Evolutionary conservation across 2,329 filamentous ascomycete species (phyloP), one percentile per base, ranked within the genome.

Genomic region (Cercospora zeina): DNA sequence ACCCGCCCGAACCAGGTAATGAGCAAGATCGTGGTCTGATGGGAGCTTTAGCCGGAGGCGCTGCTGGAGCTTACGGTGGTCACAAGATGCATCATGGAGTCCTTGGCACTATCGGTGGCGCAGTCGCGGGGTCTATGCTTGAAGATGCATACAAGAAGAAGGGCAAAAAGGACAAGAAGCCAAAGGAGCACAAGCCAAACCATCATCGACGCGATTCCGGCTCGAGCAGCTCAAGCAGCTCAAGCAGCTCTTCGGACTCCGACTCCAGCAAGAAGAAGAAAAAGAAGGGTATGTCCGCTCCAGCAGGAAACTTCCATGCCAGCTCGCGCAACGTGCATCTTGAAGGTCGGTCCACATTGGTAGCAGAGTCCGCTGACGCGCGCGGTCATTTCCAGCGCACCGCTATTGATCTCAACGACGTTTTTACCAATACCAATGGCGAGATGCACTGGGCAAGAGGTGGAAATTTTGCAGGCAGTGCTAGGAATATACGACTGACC

Each of bases 91-190:
- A 81, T 21, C 82, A 85, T 65, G 82, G 82, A 4, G 70, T 87
- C n/a, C 68, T 87, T 2, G 85, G 85, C 13, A 81, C 83, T 1
- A 69, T 87, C 42, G 82, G 82, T 9, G 84, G 84, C 49, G 84
- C 83, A 0, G 75, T 87, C 13, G 68, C 81, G 1, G 84, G 84
- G 1, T 80, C 77, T 68, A 81, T 84, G 66, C 68, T 85, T 0
- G 82, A 85, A 67, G 79, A 85, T 66, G 79, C 81, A 64, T 66
- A 77, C 67, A 84, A 84, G 73, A 74, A 75, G 69, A 71, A 76
- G 63, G 66, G 73, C 24, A 73, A 78, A 65, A 70, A 77, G 65
- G 70, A 78, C 31, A 70, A 70, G 62, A 67, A 71, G 50, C 59
- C 65, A 14, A 59, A 65, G 33, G 65, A 69, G 13, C 42, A 49